Evolutionary conservation across 2,329 filamentous ascomycete species (phyloP).

Genomic region (Cercospora sojina): DNA sequence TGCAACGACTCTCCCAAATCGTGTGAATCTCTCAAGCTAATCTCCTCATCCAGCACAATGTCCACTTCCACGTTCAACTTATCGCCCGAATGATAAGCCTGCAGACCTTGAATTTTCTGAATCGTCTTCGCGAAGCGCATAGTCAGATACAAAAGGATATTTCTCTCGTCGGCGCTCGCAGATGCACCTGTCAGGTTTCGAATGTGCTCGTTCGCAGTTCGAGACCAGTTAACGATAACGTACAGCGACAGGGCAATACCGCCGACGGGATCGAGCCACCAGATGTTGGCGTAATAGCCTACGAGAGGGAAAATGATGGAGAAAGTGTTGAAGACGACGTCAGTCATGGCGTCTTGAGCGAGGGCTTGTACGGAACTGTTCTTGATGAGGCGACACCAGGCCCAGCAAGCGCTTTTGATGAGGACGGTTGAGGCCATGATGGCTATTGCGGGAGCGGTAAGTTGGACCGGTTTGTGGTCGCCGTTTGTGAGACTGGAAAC

Average conservation of each 20-base stretch:
- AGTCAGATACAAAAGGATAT: conserved; percentile 82
- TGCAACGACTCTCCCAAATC: conserved; percentile 76
- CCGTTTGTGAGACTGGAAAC: conserved; percentile 60
- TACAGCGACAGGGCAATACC: conserved; percentile 74
- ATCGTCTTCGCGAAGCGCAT: conserved; percentile 92
- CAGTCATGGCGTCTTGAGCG: conserved; percentile 65
- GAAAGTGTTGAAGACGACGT: conserved; percentile 88
- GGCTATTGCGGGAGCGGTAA: conserved; percentile 68
- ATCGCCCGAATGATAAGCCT: conserved; percentile 82
- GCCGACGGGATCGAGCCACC: conserved; percentile 81
- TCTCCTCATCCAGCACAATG: conserved; percentile 75
- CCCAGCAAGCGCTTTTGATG: conserved; percentile 78
- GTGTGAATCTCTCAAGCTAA: conserved; percentile 74
- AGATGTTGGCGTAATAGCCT: conserved; percentile 71
- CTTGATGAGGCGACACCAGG: conserved; percentile 82
- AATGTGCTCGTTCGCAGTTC: conserved; percentile 73
- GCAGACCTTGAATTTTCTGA: conserved; percentile 77
- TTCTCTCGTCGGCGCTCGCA: conserved; percentile 76
- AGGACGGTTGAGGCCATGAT: conserved; percentile 82
- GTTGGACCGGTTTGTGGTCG: conserved; percentile 68
- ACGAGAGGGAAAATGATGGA: conserved; percentile 86
- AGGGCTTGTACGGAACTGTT: conserved; percentile 85
- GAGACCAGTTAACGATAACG: conserved; percentile 77
- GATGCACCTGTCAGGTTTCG: conserved; percentile 77
- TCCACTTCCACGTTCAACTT: conserved; percentile 83